Evolutionary conservation across 2,329 filamentous ascomycete species (phyloP), one percentile per base, ranked within the genome.

Genomic region (Tympanopsis confertula): DNA sequence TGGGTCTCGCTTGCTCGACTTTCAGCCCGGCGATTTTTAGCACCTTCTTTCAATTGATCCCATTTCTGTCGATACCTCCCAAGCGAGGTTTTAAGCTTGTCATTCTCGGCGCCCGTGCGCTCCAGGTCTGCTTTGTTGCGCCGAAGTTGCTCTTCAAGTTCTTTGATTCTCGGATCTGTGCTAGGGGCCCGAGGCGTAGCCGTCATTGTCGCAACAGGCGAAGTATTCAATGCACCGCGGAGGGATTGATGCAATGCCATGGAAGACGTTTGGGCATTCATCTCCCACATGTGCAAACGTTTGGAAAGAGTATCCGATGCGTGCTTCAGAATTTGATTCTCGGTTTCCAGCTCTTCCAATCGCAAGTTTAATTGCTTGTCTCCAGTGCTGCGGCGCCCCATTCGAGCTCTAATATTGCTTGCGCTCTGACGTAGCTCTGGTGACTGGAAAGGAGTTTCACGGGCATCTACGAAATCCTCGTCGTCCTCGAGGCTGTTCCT

Each of bases 381-480:
- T n/a, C n/a, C n/a, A n/a, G n/a, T n/a, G 12, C 10, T 15, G 30
- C 12, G 10, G 30, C 30, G 30, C 7, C 10, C 15, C 15, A 18
- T 15, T 15, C 30, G 7, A 15, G 12, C 7, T 7, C 15, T 38
- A n/a, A 38, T 38, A 20, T 35, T 35, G 5, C 39, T 36, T 26
- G 14, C 52, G 52, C 43, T 56, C 44, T 28, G 39, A 15, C 30
- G 30, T 7, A 33, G 32, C 45, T 53, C 59, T n/a, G 69, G 68
- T 0, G 64, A 68, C 1, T 66, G 56, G 1, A 67, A 58, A 13
- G 61, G 67, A 7, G 63, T 69, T 52, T 79, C 75, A 20, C 67
- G 60, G 0, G 76, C 76, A 49, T 80, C 76, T 17, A 79, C 74
- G 45, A 80, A 80, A 39, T 78, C 74, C 30, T 71, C 65, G 5